These are phyloP conservation scores for Tuber indicum DNA, from an alignment of 495 filamentous ascomycete species.

Conservation along the genomic window DNA sequence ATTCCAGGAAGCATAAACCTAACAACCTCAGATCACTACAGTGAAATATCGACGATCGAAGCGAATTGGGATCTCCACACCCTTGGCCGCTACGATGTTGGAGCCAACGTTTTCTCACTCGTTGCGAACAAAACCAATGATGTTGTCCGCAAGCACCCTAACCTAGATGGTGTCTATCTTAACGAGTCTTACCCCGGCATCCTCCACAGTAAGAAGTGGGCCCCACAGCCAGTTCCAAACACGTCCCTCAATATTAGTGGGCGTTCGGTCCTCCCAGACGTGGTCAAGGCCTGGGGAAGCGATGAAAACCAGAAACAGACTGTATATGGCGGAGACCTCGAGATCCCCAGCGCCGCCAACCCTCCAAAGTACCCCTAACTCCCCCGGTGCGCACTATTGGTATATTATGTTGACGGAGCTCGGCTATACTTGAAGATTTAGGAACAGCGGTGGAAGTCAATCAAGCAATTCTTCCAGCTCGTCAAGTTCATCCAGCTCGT, in stretches of 20 bases:
- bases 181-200: conserved; percentile 50
- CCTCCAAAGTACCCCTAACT: conserved; percentile 40
- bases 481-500: neutral
- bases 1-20: neutral
- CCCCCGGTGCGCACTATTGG: neutral
- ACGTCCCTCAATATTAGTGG: conserved; percentile 39
- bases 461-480: neutral
- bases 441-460: neutral
- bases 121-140: conserved; percentile 52
- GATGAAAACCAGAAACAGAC: conserved; percentile 26
- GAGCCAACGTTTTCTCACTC: conserved; percentile 53
- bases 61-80: conserved; percentile 59
- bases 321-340: conserved; percentile 46
- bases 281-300: conserved; percentile 44
- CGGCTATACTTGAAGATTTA: neutral
- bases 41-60: conserved; percentile 56
- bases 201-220: conserved; percentile 43
- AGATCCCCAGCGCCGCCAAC: conserved; percentile 46
- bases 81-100: conserved; percentile 56
- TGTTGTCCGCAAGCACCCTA: conserved; percentile 14
- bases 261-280: conserved; percentile 44
- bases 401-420: neutral
- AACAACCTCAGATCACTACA: conserved; percentile 53
- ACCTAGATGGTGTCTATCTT: conserved; percentile 44
- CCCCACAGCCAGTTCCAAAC: conserved; percentile 44